Evolutionary conservation across 2,329 filamentous ascomycete genomes (phyloP), one percentile per base, ranked within the genome.

Genomic region (Sordariomycetes sp.): DNA sequence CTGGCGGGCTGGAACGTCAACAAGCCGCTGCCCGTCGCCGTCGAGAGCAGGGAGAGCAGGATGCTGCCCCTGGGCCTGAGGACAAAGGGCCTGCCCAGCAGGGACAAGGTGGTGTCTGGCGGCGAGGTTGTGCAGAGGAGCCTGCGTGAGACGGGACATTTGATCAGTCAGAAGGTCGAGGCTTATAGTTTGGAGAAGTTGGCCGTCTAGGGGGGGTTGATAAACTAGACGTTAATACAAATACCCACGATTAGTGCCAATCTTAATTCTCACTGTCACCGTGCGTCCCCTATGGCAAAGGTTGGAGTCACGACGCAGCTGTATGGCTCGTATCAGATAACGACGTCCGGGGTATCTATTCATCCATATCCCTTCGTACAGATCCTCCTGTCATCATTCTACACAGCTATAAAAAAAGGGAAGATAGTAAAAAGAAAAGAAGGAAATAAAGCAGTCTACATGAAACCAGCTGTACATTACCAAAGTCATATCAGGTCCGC

Each of bases 171-270:
- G 61, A 80, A 79, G 53, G 81, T 88, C 41, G 83, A 82, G 36
- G 76, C 80, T 44, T 94, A 95, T 61, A 86, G 83, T 30, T 70
- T 90, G 44, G 86, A 94, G 62, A 75, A 77, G 58, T 78, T 94
- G 46, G 58, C 71, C 34, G 64, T 86, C 47, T 86, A 68, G 62
- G 11, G 16, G n/a, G 14, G 4, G 14, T 14, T 28, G 25, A 14
- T 8, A 14, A 28, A 14, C 8, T 16, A 15, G 8, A 11, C 14
- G 14, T 11, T 6, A 14, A 11, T 25, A 14, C 23, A 25, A 25
- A 25, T 25, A 25, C 23, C 23, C 23, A 25, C 10, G 10, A 25
- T 14, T 10, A 25, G 10, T 10, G 23, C 23, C 23, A 25, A n/a
- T n/a, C n/a, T n/a, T n/a, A n/a, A n/a, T n/a, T n/a, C n/a, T n/a